Evolutionary conservation across 1,139 yeast genomes (phyloP), one percentile per base, ranked within the genome.

Genomic region (Zygoascus meyerae): DNA sequence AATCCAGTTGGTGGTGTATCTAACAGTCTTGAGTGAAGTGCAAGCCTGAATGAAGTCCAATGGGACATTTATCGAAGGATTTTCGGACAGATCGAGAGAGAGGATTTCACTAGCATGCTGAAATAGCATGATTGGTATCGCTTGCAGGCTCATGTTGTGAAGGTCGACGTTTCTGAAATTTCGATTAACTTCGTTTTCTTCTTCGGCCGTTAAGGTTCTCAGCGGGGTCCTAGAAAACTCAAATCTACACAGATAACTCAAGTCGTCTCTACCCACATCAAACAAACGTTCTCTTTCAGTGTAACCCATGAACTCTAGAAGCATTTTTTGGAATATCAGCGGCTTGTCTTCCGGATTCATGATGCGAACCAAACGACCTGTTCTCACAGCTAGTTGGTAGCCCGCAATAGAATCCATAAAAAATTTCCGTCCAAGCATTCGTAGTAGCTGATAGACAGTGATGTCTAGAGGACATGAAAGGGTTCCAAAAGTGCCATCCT

Each of bases 31-130:
- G 55, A 90, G 70, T 58, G 85, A 85, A 43, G 79, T 75, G 55
- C 95, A 84, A 28, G 86, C 79, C 61, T 87, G 95, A 55, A 89
- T 81, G 61, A 89, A 89, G 62, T 89, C 96, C 49, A 80, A 68
- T 0, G 97, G 95, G 31, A 90, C 71, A 49, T 81, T 79, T 46
- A 90, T 83, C 17, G 95, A 83, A 5, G 96, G 95, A 62, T 90
- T 90, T 53, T 85, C 81, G 0, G 95, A 85, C 12, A 87, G 90
- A 63, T 90, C 92, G 53, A 90, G 72, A 55, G 82, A 76, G 55
- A 83, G 87, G 50, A 90, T 86, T 55, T 86, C 94, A 49, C 83
- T 77, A 1, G 95, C 86, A 54, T 82, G 87, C 55, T 81, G 86
- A 59, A 83, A 90, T 57, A 89, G 79, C 36, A 83, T 75, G 47